phyloP scores from a whole-genome alignment of 345 rosid genomes.

The Eucalyptus decipiens region DNA sequence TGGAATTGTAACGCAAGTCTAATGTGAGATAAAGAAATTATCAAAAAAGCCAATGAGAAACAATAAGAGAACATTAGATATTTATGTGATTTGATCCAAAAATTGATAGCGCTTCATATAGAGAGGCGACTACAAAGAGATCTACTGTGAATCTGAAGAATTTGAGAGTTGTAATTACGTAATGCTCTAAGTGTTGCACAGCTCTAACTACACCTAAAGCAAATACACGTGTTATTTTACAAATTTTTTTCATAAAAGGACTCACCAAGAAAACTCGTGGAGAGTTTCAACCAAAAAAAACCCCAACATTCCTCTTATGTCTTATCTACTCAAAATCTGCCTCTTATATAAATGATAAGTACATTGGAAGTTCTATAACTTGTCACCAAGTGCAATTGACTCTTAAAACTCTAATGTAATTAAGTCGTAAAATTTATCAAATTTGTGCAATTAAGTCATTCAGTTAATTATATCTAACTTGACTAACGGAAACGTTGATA shows the following conservation, averaged over 20 bases:
- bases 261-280: not conserved
- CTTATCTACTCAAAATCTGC: not conserved
- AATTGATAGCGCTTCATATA: not conserved
- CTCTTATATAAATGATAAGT: not conserved
- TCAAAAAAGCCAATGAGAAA: not conserved
- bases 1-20: not conserved
- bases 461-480: rapidly evolving
- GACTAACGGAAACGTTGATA: rapidly evolving
- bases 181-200: not conserved
- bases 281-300: not conserved
- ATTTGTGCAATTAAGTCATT: no score
- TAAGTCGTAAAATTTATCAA: rapidly evolving
- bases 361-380: rapidly evolving
- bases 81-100: not conserved
- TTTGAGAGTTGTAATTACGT: not conserved
- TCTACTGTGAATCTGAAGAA: rapidly evolving
- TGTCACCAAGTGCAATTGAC: rapidly evolving
- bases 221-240: not conserved
- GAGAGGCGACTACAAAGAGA: not conserved
- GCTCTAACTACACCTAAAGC: not conserved
- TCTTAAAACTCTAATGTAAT: no score
- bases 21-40: not conserved
- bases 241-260: not conserved
- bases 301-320: not conserved
- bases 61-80: not conserved